Conservation (phyloP, 1,139 yeast species). For the Diutina siamensis region DNA sequence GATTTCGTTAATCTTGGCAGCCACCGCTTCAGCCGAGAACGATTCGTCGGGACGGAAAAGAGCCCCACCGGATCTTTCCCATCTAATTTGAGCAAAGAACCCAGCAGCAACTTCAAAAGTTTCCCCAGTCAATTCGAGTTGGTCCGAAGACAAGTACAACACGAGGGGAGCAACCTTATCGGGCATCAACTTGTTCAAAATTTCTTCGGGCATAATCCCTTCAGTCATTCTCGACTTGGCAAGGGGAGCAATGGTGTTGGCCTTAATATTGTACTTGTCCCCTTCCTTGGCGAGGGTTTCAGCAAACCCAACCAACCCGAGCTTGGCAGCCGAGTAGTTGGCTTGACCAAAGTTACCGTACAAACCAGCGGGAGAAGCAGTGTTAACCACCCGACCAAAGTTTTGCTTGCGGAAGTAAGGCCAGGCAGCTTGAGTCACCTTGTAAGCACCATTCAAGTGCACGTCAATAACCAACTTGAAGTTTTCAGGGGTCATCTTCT, state of each 20-base stretch:
- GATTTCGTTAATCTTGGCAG: constrained; percentile 55
- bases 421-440: constrained; percentile 88
- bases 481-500: constrained; percentile 74
- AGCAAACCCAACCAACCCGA: constrained; percentile 81
- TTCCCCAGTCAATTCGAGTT: constrained; percentile 48
- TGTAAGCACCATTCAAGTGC: constrained; percentile 82
- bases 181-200: constrained; percentile 71
- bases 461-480: constrained; percentile 76
- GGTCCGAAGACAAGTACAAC: constrained; percentile 58
- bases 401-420: constrained; percentile 75
- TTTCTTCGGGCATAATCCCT: constrained; percentile 72
- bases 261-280: constrained; percentile 65
- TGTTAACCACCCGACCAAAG: constrained; percentile 81
- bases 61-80: constrained; percentile 90
- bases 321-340: constrained; percentile 89
- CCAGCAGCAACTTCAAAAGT: constrained; percentile 94
- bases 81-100: constrained; percentile 79
- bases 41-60: constrained; percentile 67
- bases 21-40: constrained; percentile 79
- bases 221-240: constrained; percentile 97
- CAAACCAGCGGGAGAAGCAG: constrained; percentile 93
- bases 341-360: constrained; percentile 97
- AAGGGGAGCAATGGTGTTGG: constrained; percentile 85
- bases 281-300: constrained; percentile 97
- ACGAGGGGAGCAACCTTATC: constrained; percentile 89